phyloP scores from a whole-genome alignment of 2,329 filamentous ascomycete species.

The Rhynchosporium secalis region DNA sequence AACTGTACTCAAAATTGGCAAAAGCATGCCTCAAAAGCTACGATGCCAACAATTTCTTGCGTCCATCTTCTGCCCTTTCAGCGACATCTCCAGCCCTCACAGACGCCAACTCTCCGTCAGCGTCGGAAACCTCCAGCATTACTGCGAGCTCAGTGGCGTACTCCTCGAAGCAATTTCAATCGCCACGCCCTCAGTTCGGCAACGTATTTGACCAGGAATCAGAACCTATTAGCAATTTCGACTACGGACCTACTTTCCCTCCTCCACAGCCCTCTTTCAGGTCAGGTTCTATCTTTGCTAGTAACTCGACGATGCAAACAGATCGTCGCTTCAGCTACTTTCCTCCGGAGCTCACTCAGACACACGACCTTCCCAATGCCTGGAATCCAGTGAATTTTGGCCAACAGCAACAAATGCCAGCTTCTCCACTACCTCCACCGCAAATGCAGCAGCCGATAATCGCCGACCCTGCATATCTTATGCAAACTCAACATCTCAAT shows the following conservation, averaged over 20 bases:
- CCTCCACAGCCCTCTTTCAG: conserved; percentile 54
- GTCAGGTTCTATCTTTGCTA: conserved; percentile 66
- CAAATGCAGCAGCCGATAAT: conserved; percentile 27
- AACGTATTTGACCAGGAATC: conserved; percentile 58
- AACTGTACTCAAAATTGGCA: conserved; percentile 84
- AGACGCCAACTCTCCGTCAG: conserved; percentile 49
- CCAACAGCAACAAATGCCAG: conserved; percentile 21
- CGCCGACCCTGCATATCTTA: conserved; percentile 35
- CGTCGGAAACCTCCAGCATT: conserved; percentile 44
- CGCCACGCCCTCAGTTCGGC: conserved; percentile 54
- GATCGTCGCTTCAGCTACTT: conserved; percentile 65
- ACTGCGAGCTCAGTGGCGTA: conserved; percentile 40
- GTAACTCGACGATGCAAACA: conserved; percentile 52
- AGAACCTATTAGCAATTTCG: conserved; percentile 44
- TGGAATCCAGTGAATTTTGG: conserved; percentile 33
- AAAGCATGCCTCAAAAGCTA: conserved; percentile 87
- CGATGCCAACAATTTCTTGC: conserved; percentile 53
- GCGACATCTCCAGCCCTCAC: conserved; percentile 43
- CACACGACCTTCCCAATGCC: conserved; percentile 33
- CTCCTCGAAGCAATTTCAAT: conserved; percentile 42
- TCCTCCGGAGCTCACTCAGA: conserved; percentile 52
- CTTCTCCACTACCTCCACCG: conserved; percentile 17
- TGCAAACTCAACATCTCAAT: conserved; percentile 34
- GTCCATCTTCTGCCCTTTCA: conserved; percentile 51
- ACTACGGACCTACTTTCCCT: conserved; percentile 30